Evolutionary conservation across 2,329 filamentous ascomycete genomes (phyloP), one percentile per base, ranked within the genome.

Genomic region (Oidium heveae): DNA sequence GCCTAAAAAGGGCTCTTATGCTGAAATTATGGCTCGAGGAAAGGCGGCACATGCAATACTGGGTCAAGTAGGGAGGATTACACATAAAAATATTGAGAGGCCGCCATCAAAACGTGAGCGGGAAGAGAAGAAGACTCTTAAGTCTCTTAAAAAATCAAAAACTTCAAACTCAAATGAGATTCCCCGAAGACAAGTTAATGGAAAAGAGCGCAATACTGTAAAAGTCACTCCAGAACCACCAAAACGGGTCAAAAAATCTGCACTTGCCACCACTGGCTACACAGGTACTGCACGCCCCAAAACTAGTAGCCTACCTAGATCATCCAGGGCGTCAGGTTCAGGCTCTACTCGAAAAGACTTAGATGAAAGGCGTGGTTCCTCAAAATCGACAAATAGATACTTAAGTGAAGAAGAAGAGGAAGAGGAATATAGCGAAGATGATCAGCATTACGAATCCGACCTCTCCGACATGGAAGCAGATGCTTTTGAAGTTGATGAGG

Each of bases 391-490:
- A 61, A 65, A 68, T 61, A 51, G 66, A 63, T 64, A 56, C 59
- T 66, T 58, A 51, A 60, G 60, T 50, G 61, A 65, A 16, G 60
- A 63, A 8, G 66, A 68, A 16, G 65, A 66, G 4, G 63, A 65
- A 32, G 70, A 71, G 28, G 71, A 75, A 44, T 69, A 74, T 20
- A 72, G 78, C 18, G 78, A 83, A 9, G 78, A 82, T 46, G 78
- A 82, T 34, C 77, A 82, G 33, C 72, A 71, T 51, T 81, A 84
- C 58, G 74, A 70, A 2, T 80, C 77, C 0, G 82, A 82, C 55
- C 77, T 65, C 6, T 83, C 80, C 5, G 84, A 86, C 61, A 87
- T 87, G 81, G 83, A 87, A 65, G 84, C 82, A 1, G 82, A 82
- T 36, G 65, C 82, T 39, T 80, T 80, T 57, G 83, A 87, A 60